Evolutionary conservation across 2,329 filamentous ascomycete genomes (phyloP).

Genomic region (Ustulina deusta): DNA sequence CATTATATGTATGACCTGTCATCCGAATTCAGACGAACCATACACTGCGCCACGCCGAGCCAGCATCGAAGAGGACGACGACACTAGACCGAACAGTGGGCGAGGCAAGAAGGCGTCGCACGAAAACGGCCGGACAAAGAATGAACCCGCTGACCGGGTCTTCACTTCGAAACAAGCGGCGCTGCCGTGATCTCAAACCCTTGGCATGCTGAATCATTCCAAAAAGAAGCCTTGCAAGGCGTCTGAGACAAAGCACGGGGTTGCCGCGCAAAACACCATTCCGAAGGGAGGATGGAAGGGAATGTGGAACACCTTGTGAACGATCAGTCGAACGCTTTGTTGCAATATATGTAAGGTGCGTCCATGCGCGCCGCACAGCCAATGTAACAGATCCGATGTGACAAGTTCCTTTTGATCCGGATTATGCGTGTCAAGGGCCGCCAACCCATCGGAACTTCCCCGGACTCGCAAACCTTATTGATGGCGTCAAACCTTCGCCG

Average conservation of each 20-base stretch:
- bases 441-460: conserved; percentile 10
- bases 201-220: background rate
- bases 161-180: conserved; percentile 7
- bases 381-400: background rate
- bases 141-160: background rate
- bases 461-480: background rate
- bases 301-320: background rate
- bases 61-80: background rate
- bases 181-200: background rate
- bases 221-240: background rate
- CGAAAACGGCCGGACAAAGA: conserved; percentile 5
- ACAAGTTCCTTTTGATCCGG: background rate
- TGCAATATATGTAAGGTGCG: background rate
- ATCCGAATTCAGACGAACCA: background rate
- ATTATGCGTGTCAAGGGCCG: background rate
- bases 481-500: conserved; percentile 1
- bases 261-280: background rate
- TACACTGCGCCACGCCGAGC: conserved; percentile 1
- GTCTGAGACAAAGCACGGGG: background rate
- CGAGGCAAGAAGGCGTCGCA: conserved; percentile 10
- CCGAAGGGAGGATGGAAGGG: background rate
- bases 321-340: background rate
- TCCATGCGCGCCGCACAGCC: background rate
- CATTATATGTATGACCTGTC: conserved; percentile 14
- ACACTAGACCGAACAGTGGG: background rate